Percentiles rank a stretch among this genome's conserved stretches.
Conservation (phyloP, 78 protist genomes). For the Speleostelium caveatum region DNA sequence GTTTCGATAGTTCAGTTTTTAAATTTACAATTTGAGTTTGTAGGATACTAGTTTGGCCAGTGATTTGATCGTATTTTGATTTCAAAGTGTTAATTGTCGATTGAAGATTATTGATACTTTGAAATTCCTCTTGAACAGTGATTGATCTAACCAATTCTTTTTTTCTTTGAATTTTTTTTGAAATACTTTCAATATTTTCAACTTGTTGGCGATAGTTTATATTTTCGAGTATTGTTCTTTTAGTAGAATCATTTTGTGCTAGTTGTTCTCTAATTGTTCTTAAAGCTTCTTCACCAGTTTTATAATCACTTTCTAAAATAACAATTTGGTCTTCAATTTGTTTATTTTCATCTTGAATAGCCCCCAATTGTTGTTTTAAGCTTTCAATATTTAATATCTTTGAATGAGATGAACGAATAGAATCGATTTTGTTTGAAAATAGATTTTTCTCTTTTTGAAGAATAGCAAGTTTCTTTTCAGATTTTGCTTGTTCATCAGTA, state of each 20-base stretch:
- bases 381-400: not conserved
- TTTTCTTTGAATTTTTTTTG: conserved; percentile 21
- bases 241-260: conserved; percentile 11
- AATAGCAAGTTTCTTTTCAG: conserved; percentile 8
- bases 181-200: not conserved
- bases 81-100: conserved; percentile 8
- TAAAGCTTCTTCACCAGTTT: conserved; percentile 5
- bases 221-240: conserved; percentile 40
- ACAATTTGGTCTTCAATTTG: not conserved
- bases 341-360: not conserved
- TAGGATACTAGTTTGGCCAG: conserved; percentile 25
- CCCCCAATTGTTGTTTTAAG: not conserved
- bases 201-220: conserved; percentile 30
- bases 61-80: conserved; percentile 27
- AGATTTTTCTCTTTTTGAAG: conserved; percentile 47
- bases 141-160: not conserved
- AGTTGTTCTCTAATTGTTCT: conserved; percentile 7
- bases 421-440: conserved; percentile 3
- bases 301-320: not conserved
- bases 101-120: not conserved
- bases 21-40: conserved; percentile 18
- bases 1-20: conserved; percentile 35
- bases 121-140: not conserved
- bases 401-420: not conserved
- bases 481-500: not conserved